Evolutionary conservation across 805 yeast genomes (phyloP).

Genomic region (Pichia membranifaciens): DNA sequence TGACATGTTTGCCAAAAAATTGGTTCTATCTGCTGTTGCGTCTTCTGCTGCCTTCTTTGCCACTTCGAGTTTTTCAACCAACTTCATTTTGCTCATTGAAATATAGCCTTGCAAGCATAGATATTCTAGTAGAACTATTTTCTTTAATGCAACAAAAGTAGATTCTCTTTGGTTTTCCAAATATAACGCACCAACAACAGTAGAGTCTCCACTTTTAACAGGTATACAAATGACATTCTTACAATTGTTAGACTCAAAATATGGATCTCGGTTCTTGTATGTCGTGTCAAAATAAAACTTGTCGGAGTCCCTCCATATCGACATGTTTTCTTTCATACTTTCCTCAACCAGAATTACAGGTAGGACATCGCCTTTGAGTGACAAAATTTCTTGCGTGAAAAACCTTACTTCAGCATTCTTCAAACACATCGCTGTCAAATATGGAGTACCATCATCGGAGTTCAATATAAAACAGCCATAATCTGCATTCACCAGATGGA

Average conservation of each 20-base stretch:
- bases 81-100: constrained; percentile 41
- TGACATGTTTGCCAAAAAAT: constrained; percentile 50
- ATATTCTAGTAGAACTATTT: constrained; percentile 36
- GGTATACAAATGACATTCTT: constrained; percentile 41
- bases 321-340: constrained; percentile 33
- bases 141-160: constrained; percentile 27
- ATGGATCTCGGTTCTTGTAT: constrained; percentile 35
- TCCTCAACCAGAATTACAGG: constrained; percentile 38
- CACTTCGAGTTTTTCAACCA: constrained; percentile 42
- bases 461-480: constrained; percentile 29
- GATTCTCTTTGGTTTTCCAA: constrained; percentile 31
- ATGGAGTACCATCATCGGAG: constrained; percentile 24
- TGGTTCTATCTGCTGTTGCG: constrained; percentile 50
- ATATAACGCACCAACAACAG: constrained; percentile 42
- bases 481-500: constrained; percentile 26
- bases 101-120: constrained; percentile 49
- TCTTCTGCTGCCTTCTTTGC: constrained; percentile 51
- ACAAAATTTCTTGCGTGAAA: constrained; percentile 33
- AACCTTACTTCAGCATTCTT: constrained; percentile 22
- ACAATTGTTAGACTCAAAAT: constrained; percentile 32
- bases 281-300: constrained; percentile 29
- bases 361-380: constrained; percentile 36
- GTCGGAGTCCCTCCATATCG: constrained; percentile 34
- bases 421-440: constrained; percentile 30
- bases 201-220: constrained; percentile 33